Evolutionary conservation across 306 rosid species (phyloP).

Genomic region (Luffa acutangula): DNA sequence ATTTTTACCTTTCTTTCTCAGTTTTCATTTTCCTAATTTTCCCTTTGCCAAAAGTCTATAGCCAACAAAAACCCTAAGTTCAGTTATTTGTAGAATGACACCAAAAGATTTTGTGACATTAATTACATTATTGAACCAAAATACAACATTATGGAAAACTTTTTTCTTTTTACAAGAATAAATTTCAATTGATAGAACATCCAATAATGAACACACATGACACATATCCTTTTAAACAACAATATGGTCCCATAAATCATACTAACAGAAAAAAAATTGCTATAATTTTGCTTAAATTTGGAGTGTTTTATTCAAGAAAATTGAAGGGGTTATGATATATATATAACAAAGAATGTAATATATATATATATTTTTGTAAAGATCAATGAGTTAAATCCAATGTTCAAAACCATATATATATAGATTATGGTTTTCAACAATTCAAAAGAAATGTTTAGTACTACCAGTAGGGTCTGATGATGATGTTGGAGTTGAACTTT

Average conservation of each 20-base stretch:
- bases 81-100: not conserved
- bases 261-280: not conserved
- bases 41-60: not conserved
- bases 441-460: slow-evolving; percentile 62
- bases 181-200: not conserved
- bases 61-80: not conserved
- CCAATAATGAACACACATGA: not conserved
- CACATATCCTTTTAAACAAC: not conserved
- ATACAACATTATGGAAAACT: not conserved
- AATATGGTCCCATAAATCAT: not conserved
- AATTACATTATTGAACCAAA: not conserved
- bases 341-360: not conserved
- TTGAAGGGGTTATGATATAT: not conserved
- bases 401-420: not conserved
- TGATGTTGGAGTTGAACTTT: slow-evolving; percentile 24
- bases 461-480: not conserved
- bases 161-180: not conserved
- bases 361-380: no score
- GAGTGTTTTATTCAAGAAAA: not conserved
- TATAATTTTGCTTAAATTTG: not conserved
- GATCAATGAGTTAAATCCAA: not conserved
- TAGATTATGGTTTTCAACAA: not conserved
- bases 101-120: not conserved
- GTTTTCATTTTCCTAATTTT: not conserved
- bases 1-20: not conserved